Evolutionary conservation across 352 stramenopile species (phyloP).

Genomic region (Peronospora belbahrii): DNA sequence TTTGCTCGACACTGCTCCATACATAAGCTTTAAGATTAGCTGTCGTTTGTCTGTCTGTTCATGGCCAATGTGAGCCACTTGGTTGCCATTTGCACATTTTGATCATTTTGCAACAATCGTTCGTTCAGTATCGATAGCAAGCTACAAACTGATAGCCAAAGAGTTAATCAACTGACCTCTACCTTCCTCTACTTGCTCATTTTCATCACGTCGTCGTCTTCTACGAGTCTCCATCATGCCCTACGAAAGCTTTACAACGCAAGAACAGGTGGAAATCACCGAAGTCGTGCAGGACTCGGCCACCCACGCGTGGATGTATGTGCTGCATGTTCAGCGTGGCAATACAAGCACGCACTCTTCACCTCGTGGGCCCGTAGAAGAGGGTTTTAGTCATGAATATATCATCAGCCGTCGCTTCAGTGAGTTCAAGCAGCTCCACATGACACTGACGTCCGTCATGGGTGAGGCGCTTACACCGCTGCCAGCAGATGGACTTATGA

Average conservation of each 20-base stretch:
- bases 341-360: conserved; percentile 29
- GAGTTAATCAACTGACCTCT: conserved; percentile 4
- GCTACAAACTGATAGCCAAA: neutral
- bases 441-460: conserved; percentile 41
- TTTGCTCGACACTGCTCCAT: no score
- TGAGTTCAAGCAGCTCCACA: conserved; percentile 66
- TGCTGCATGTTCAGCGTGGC: conserved; percentile 42
- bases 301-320: conserved; percentile 56
- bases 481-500: conserved; percentile 49
- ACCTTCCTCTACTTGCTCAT: neutral
- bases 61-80: conserved; percentile 2
- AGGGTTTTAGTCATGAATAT: conserved; percentile 37
- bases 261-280: conserved; percentile 54
- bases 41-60: conserved; percentile 15
- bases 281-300: conserved; percentile 52
- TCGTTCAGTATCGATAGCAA: neutral
- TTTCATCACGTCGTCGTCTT: conserved; percentile 8
- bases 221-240: conserved; percentile 30
- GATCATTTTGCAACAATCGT: conserved; percentile 9
- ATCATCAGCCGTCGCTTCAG: conserved; percentile 55
- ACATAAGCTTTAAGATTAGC: conserved; percentile 10
- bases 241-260: conserved; percentile 65
- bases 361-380: conserved; percentile 24
- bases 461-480: conserved; percentile 39
- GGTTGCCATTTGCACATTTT: conserved; percentile 25